Evolutionary conservation across 495 filamentous ascomycete genomes (phyloP).

Genomic region (Neurospora tetrasperma): DNA sequence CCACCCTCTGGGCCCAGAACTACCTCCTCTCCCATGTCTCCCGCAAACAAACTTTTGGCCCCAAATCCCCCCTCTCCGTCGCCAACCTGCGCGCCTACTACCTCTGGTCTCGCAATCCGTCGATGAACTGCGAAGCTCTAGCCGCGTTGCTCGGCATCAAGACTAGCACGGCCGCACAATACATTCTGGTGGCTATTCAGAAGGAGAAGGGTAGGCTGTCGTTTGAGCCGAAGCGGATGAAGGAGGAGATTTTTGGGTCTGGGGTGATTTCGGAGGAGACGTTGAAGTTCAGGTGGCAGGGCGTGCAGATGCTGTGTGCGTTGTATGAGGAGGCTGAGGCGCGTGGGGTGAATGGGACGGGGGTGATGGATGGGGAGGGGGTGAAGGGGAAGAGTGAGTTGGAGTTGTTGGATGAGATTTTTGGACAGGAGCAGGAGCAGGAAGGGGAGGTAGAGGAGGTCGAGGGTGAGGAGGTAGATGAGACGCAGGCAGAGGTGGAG

Average conservation of each 20-base stretch:
- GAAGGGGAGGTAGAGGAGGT: neutral
- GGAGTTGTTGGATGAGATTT: neutral
- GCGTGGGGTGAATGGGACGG: neutral
- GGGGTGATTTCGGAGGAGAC: too few relatives aligned
- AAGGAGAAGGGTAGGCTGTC: too few relatives aligned
- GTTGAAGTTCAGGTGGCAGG: too few relatives aligned
- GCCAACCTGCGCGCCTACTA: slow-evolving; percentile 47
- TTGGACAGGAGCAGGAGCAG: neutral
- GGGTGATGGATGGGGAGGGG: neutral
- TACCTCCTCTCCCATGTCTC: slow-evolving; percentile 17
- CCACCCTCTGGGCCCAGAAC: slow-evolving; percentile 22
- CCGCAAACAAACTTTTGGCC: neutral
- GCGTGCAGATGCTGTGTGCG: neutral
- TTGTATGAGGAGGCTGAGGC: neutral
- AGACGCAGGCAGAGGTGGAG: neutral
- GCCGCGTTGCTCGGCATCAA: slow-evolving; percentile 42
- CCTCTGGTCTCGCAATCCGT: slow-evolving; percentile 45
- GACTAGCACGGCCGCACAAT: slow-evolving; percentile 36
- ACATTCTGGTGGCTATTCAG: too few relatives aligned
- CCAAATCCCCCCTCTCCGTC: slow-evolving; percentile 8
- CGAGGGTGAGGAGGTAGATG: neutral
- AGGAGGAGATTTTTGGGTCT: slow-evolving; percentile 14
- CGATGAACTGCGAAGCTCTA: slow-evolving; percentile 32
- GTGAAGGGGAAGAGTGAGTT: neutral
- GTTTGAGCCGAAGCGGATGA: slow-evolving; percentile 19